These are phyloP conservation scores for Thymus quinquecostatus DNA, from an alignment of 257 asterid genomes.

Conservation along the genomic window DNA sequence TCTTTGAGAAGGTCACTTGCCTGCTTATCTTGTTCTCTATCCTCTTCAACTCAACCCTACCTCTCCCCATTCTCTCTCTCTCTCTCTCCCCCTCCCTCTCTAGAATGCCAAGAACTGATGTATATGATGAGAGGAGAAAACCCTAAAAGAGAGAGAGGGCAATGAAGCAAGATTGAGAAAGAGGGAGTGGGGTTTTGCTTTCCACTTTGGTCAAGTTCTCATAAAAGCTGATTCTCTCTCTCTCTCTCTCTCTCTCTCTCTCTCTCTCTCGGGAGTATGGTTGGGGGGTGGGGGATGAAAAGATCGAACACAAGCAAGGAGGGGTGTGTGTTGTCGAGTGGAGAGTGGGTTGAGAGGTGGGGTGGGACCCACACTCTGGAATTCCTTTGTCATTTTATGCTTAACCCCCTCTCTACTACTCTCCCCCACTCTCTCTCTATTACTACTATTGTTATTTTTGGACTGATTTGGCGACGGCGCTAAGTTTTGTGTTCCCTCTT, in stretches of 20 bases:
- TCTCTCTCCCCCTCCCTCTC: not conserved
- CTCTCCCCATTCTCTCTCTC: constrained; percentile 59
- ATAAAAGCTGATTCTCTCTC: not conserved
- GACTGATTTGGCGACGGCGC: too few relatives aligned
- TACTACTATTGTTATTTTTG: too few relatives aligned
- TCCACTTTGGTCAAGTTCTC: too few relatives aligned
- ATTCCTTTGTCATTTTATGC: not conserved
- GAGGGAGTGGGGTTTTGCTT: too few relatives aligned
- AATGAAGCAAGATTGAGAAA: too few relatives aligned
- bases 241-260: not conserved
- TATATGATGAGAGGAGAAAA: not conserved
- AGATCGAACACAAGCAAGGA: constrained; percentile 13
- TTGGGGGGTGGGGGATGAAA: not conserved
- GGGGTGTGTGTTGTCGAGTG: constrained; percentile 48
- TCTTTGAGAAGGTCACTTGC: constrained; percentile 79
- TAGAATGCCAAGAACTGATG: too few relatives aligned
- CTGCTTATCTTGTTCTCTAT: constrained; percentile 83
- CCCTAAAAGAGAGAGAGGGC: not conserved
- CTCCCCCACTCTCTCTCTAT: too few relatives aligned
- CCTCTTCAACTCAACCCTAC: constrained; percentile 70
- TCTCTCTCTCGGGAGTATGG: not conserved
- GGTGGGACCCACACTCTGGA: not conserved
- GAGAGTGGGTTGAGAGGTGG: constrained; percentile 33
- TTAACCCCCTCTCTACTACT: not conserved
- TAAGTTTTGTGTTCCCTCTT: too few relatives aligned